Evolutionary conservation across 106 monocot species (phyloP).

Genomic region (Alisma plantagoaquatica): DNA sequence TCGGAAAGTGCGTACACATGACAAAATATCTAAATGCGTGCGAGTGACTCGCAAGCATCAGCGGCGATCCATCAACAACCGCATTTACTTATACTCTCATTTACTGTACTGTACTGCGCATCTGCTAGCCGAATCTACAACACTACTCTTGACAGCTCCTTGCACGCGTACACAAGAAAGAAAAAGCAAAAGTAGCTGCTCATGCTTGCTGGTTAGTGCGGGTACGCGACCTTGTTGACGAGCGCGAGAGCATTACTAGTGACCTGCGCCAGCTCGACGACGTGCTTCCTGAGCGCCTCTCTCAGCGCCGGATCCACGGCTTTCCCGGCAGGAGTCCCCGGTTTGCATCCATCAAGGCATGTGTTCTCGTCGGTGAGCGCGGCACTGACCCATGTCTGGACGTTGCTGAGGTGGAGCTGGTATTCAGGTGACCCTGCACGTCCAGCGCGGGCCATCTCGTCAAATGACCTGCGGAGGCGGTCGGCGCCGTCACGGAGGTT

Average conservation of each 20-base stretch:
- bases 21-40: too few species aligned
- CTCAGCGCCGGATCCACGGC: slow-evolving; percentile 1
- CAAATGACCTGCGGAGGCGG: slow-evolving; percentile 31
- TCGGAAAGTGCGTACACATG: too few species aligned
- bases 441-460: slow-evolving; percentile 34
- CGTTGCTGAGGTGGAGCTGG: slow-evolving; percentile 43
- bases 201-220: too few species aligned
- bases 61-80: too few species aligned
- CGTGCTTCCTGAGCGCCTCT: slow-evolving; percentile 20
- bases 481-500: slow-evolving; percentile 52
- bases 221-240: slow-evolving; percentile 47
- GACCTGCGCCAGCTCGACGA: slow-evolving; percentile 33
- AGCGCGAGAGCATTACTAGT: slow-evolving; percentile 90
- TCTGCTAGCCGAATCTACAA: too few species aligned
- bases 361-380: slow-evolving; percentile 73
- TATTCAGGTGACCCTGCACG: slow-evolving; percentile 20
- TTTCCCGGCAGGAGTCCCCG: too few species aligned
- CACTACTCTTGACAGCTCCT: too few species aligned
- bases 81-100: too few species aligned
- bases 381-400: slow-evolving; percentile 79
- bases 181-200: too few species aligned
- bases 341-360: slow-evolving; percentile 43
- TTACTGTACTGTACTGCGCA: too few species aligned
- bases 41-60: too few species aligned
- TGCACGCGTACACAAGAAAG: too few species aligned